Base-by-base conservation (phyloP, 257 asterid genomes). In the Cruciata laevipes region DNA sequence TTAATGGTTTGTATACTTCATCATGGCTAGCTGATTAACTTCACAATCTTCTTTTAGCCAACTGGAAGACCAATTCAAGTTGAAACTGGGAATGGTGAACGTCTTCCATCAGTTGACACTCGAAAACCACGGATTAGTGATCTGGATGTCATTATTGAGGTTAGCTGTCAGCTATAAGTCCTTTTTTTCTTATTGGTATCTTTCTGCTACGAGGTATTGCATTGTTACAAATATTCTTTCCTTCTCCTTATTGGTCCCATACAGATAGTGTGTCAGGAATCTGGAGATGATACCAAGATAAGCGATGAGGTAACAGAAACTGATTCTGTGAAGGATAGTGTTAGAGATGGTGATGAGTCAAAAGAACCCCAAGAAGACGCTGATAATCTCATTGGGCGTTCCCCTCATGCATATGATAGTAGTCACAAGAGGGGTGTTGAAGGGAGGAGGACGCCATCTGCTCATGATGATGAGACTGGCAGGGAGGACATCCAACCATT, bases 21-120 rank as follows among this genome's bases (percentile, higher is more conserved):
- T 65, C 67, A 27, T 70, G 25, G 57, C 68, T 71, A 69, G 70
- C 59, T 56, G 52, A 65, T 77, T 68, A 75, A 44, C 73, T 76
- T 80, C n/a, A 66, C 70, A 27, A 60, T 59, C 71, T 69, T 47
- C 49, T 69, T 53, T 64, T 86, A 88, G 97, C 96, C 95, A 49
- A 77, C 86, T 77, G 96, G 99, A 70, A 85, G 96, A 76, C 88
- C 99, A 53, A 94, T 94, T 79, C 97, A 90, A n/a, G 96, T 94
- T 47, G 99, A 94, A 78, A 84, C 88, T 60, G 91, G 95, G 69
- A 75, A 83, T 75, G 87, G 87, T 35, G 99, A 94, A 17, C 97
- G 99, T 68, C 81, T 75, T 40, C 97, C 99, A 74, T 90, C 99
- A 7, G 75, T 78, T 67, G 99, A 94, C 74, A 84, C 95, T 58